These are phyloP conservation scores for Rhodotorula taiwanensis DNA, from an alignment of 768 basidiomycete species.

Conservation along the genomic window DNA sequence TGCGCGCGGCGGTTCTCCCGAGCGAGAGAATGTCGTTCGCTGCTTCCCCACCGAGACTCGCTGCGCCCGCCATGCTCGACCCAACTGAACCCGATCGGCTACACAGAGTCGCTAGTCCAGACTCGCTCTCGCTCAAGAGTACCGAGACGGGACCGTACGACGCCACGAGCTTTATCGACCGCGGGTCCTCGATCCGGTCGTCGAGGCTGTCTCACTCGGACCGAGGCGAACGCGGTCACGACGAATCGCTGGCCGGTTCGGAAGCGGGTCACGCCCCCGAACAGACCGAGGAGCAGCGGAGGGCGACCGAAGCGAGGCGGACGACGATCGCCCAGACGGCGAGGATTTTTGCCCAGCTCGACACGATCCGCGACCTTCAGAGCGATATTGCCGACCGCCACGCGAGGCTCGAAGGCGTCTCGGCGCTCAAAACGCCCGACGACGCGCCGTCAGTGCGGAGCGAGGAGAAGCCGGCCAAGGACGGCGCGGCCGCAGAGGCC, in stretches of 20 bases:
- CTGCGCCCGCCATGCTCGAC: too few species aligned
- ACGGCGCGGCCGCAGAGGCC: background rate
- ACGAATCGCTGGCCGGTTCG: too few species aligned
- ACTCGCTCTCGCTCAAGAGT: too few species aligned
- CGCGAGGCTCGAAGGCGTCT: background rate
- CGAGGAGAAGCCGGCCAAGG: background rate
- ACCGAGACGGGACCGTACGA: too few species aligned
- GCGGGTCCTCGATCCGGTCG: too few species aligned
- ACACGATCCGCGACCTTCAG: background rate
- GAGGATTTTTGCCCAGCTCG: constrained; percentile 5
- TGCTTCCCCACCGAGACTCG: too few species aligned
- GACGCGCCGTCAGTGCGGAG: background rate
- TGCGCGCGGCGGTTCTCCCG: too few species aligned
- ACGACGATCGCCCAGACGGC: background rate
- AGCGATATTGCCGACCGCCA: background rate
- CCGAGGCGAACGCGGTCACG: too few species aligned
- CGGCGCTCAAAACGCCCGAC: background rate
- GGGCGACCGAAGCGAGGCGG: background rate
- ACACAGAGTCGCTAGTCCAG: too few species aligned
- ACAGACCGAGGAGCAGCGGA: background rate
- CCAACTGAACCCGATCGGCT: too few species aligned
- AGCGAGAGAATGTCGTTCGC: too few species aligned
- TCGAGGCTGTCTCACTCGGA: too few species aligned
- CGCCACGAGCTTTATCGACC: background rate
- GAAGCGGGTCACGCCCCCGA: background rate